phyloP scores from a whole-genome alignment of 345 rosid species.

The Barbarea vulgaris region DNA sequence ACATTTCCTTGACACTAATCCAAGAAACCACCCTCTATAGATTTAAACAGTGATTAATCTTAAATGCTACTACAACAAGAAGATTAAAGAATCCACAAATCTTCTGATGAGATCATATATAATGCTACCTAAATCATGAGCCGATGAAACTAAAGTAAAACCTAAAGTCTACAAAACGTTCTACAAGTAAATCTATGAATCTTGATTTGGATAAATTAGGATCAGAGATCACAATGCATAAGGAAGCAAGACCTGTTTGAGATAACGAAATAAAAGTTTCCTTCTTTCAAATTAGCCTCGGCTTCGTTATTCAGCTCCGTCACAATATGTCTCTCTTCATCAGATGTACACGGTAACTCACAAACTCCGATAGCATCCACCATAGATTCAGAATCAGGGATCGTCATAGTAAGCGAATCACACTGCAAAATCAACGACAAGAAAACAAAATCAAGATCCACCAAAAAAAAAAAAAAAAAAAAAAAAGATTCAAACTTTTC shows the following conservation, averaged over 20 bases:
- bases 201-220: not conserved
- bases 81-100: not conserved
- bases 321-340: conserved; percentile 72
- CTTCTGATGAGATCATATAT: not conserved
- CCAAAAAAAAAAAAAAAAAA: not conserved
- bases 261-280: conserved; percentile 73
- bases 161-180: not conserved
- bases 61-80: not conserved
- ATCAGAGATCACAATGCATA: not conserved
- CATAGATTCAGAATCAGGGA: conserved; percentile 53
- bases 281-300: conserved; percentile 61
- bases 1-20: not conserved
- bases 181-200: conserved; percentile 4
- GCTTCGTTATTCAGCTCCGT: conserved; percentile 57
- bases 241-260: conserved; percentile 57
- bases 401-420: conserved; percentile 50
- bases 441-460: not conserved
- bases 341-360: conserved; percentile 59
- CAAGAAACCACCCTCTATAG: not conserved
- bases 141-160: not conserved
- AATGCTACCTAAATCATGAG: not conserved
- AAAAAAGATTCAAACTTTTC: not conserved
- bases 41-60: not conserved
- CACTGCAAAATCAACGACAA: conserved; percentile 25
- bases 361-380: conserved; percentile 53